A percentile compares a stretch with the other conserved stretches of the same genome.
These are phyloP conservation scores for Exophiala sp. DNA, from an alignment of 2,329 filamentous ascomycete genomes.

Conservation along the genomic window DNA sequence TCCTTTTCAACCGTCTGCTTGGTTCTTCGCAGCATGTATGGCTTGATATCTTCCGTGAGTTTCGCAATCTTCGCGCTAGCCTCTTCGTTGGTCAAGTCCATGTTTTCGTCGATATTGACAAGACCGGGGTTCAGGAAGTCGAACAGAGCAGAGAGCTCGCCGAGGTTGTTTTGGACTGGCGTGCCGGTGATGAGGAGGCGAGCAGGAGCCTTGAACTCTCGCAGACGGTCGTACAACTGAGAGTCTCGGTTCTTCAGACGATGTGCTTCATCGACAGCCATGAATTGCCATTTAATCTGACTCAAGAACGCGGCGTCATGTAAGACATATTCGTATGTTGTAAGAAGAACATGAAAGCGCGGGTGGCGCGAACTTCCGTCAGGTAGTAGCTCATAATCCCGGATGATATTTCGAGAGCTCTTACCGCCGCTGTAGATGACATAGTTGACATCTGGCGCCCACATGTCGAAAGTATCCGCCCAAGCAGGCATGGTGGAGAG, in stretches of 20 bases:
- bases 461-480: constrained; percentile 95
- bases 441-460: constrained; percentile 94
- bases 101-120: constrained; percentile 82
- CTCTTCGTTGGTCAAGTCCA: constrained; percentile 73
- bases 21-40: constrained; percentile 89
- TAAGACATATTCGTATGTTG: constrained; percentile 94
- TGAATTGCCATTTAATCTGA: constrained; percentile 93
- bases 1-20: constrained; percentile 98
- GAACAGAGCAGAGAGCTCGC: constrained; percentile 83
- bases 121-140: constrained; percentile 97
- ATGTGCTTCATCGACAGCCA: constrained; percentile 94
- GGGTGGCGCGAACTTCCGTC: constrained; percentile 81
- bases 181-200: constrained; percentile 93
- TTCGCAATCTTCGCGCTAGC: constrained; percentile 82
- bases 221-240: constrained; percentile 78
- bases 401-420: constrained; percentile 76
- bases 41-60: constrained; percentile 79
- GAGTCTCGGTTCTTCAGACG: constrained; percentile 94
- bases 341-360: constrained; percentile 96
- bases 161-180: constrained; percentile 93
- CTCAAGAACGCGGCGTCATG: constrained; percentile 77
- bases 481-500: constrained; percentile 95
- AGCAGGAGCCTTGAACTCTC: constrained; percentile 80
- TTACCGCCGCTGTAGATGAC: constrained; percentile 93
- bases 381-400: constrained; percentile 80